Base-by-base conservation (phyloP, 148 eudicot species). In the Euryodendron excelsum region DNA sequence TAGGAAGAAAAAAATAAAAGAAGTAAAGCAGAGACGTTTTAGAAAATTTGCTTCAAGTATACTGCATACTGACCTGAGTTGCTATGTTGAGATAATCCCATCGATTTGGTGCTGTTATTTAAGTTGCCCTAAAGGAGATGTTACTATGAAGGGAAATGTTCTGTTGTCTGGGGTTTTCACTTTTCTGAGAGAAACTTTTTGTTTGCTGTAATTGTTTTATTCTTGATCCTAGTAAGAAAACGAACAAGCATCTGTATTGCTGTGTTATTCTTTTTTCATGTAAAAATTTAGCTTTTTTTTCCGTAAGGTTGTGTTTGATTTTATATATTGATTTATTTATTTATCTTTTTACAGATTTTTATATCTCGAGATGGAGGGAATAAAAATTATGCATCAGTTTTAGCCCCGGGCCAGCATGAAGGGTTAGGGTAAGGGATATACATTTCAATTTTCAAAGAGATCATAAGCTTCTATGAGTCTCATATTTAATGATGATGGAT, bases 401-500 rank as follows among this genome's bases (percentile, higher is more conserved):
- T 96, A 87, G 88, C 99, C 47, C 99, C 99, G 20, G 99, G 99
- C 73, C 88, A 86, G 69, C 99, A 93, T 80, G 98, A 92, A 84
- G 94, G 92, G 13, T 72, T 93, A 83, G 90, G 95, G 99, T 96
- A 88, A 86, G 93, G 67, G 59, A 70, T 77, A 27, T 41, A 47
- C 25, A 23, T 39, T 66, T 73, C 53, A 39, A 28, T 62, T 74
- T 13, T 39, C 10, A 21, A 65, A 56, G 18, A 31, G 44, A 39
- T 39, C 47, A 64, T 56, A 61, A 21, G 59, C 56, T 80, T 23
- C 23, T 47, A 20, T 23, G 6, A 5, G 36, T 60, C 50, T 71
- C n/a, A 23, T 72, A 4, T 56, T 34, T 67, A 12, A n/a, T 33
- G 50, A 73, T 66, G 45, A 39, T 39, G 18, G 2, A n/a, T 23